These are phyloP conservation scores for Raphanus raphanistrum DNA, from an alignment of 345 rosid species.

Conservation along the genomic window DNA sequence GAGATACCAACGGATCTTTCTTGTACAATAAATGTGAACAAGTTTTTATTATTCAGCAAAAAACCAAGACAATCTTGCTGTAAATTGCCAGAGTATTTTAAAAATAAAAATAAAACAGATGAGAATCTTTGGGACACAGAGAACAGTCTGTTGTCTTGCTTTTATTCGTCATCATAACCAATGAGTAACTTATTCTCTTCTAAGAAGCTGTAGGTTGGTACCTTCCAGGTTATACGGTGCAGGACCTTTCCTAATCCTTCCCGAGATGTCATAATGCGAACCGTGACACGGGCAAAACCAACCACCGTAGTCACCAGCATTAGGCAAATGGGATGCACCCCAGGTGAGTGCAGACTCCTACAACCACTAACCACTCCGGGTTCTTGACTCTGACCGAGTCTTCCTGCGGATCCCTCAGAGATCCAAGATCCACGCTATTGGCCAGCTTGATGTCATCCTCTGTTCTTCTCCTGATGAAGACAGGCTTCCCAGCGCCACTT, in stretches of 20 bases:
- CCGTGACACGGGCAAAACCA: conserved; percentile 99
- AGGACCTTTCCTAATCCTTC: conserved; percentile 92
- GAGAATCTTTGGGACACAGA: neutral
- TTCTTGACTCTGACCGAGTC: conserved; percentile 77
- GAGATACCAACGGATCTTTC: neutral
- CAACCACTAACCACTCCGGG: conserved; percentile 86
- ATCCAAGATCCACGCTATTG: conserved; percentile 71
- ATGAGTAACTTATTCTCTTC: conserved; percentile 79
- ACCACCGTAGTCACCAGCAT: conserved; percentile 95
- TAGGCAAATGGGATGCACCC: conserved; percentile 98
- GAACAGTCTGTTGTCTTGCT: neutral
- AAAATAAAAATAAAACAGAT: neutral
- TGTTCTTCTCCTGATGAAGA: conserved; percentile 87
- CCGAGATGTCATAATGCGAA: conserved; percentile 90
- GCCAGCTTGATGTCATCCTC: conserved; percentile 87
- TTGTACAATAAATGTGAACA: conserved; percentile 18
- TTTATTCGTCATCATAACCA: conserved; percentile 40
- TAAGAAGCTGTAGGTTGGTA: conserved; percentile 86
- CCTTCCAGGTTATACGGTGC: conserved; percentile 94
- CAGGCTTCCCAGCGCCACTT: conserved; percentile 99
- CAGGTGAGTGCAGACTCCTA: conserved; percentile 96
- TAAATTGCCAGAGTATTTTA: neutral
- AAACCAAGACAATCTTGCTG: conserved; percentile 28
- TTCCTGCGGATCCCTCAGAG: conserved; percentile 87
- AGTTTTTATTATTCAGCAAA: conserved; percentile 32